Percentiles rank a stretch among this genome's conserved stretches.
These are phyloP conservation scores for Tillandsia leiboldiana DNA, from an alignment of 176 grass and related monocot genomes.

Conservation along the genomic window DNA sequence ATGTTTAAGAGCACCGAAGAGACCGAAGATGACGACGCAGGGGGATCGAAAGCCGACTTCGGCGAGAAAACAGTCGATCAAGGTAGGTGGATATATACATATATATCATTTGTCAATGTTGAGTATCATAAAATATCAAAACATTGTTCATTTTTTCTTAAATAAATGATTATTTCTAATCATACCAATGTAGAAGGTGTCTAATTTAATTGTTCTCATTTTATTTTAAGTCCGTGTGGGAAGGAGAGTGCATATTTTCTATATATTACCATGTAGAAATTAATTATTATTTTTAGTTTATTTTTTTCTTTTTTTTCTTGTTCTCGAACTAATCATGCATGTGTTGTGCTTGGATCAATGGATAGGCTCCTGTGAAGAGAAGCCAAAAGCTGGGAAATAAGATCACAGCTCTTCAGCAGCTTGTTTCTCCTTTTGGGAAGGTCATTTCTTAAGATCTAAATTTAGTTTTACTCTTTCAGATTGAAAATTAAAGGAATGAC, in stretches of 20 bases:
- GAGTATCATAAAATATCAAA: background rate
- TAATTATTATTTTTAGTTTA: too few relatives aligned
- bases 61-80: constrained; percentile 15
- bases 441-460: constrained; percentile 7
- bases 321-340: background rate
- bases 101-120: background rate
- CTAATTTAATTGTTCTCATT: too few relatives aligned
- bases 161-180: too few relatives aligned
- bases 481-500: background rate
- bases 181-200: too few relatives aligned
- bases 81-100: constrained; percentile 18
- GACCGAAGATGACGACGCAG: constrained; percentile 21
- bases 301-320: background rate
- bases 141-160: too few relatives aligned
- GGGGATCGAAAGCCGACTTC: constrained; percentile 12
- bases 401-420: constrained; percentile 64
- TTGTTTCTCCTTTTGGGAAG: constrained; percentile 80
- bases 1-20: constrained; percentile 20
- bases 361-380: constrained; percentile 42
- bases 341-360: background rate
- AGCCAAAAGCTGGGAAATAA: constrained; percentile 66
- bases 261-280: too few relatives aligned
- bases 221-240: too few relatives aligned
- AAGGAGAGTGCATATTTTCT: too few relatives aligned
- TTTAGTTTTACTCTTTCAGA: background rate